Base-by-base conservation (phyloP, 2,329 filamentous ascomycete genomes). In the Alternaria sp. region DNA sequence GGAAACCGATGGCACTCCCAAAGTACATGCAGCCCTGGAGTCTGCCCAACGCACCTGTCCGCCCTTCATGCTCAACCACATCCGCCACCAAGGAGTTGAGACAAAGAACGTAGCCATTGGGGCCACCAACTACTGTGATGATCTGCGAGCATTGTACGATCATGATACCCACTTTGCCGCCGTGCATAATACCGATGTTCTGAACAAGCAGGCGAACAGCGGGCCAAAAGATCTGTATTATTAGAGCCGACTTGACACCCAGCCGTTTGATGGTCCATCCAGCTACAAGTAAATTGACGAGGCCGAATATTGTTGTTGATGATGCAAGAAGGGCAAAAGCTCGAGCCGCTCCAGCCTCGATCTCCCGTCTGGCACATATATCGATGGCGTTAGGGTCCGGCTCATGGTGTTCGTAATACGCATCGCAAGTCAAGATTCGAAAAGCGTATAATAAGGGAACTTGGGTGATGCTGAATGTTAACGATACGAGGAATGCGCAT, bases 361-460 rank as follows among this genome's bases (percentile, higher is more conserved):
- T 89, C 63, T 86, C 85, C 55, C 85, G 85, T 34, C 84, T 82
- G 48, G 82, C 83, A 71, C 90, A 92, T 16, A 85, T 82, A 60
- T 89, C 85, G 4, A 81, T 38, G 11, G 81, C 4, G 75, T 68
- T 1, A 82, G 83, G 10, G 78, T 67, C 55, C 32, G 60, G 51
- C 80, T 85, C 0, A 84, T 91, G 85, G 3, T 80, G 80, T 36
- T 83, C 79, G 76, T 92, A 92, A 74, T 88, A 92, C 53, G 85
- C 84, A 56, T 92, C 87, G 76, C 90, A 92, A 51, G 87, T 88
- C 89, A 92, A 92, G 2, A 90, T 73, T 59, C 88, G 87, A 68
- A 92, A 91, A 25, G 89, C 87, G 74, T 90, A 90, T 46, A 90
- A 75, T 6, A 85, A 73, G 8, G 82, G 82, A 5, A 84, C 83